phyloP scores from a whole-genome alignment of 2,329 filamentous ascomycete genomes.

The Aureobasidium vineae region DNA sequence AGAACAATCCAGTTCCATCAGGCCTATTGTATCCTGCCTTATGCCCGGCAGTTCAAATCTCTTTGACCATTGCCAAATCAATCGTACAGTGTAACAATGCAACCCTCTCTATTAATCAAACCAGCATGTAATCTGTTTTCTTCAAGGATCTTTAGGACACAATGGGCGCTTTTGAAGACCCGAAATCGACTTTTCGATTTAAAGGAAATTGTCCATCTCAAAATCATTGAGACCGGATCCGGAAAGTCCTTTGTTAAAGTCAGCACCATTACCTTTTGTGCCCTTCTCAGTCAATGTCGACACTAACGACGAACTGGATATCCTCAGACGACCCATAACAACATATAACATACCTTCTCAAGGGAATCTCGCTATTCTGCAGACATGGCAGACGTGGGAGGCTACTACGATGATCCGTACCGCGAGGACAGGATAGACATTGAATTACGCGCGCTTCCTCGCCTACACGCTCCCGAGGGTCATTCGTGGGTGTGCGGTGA shows the following conservation, averaged over 20 bases:
- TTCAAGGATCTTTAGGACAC: not conserved
- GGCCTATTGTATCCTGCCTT: not conserved
- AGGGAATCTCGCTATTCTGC: not conserved
- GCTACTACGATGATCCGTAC: not conserved
- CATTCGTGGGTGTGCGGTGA: not conserved
- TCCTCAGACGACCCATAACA: not conserved
- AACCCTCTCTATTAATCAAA: not conserved
- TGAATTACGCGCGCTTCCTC: not conserved
- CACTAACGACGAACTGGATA: too few species aligned
- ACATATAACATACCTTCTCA: not conserved
- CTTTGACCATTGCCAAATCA: not conserved
- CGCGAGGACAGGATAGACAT: not conserved
- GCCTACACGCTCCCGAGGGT: not conserved
- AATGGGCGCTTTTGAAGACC: not conserved
- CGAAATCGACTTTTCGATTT: too few species aligned
- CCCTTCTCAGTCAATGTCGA: too few species aligned
- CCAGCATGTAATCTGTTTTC: not conserved
- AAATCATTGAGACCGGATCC: not conserved
- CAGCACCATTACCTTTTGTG: not conserved
- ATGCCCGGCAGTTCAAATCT: not conserved
- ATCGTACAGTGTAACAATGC: not conserved
- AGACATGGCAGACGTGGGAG: not conserved
- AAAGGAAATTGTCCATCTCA: not conserved
- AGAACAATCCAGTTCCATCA: too few species aligned
- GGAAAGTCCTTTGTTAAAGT: slow-evolving; percentile 5